A percentile compares a stretch with the other conserved stretches of the same genome.
These are phyloP conservation scores for Pleurotus giganteus DNA, from an alignment of 768 basidiomycete species.

Conservation along the genomic window DNA sequence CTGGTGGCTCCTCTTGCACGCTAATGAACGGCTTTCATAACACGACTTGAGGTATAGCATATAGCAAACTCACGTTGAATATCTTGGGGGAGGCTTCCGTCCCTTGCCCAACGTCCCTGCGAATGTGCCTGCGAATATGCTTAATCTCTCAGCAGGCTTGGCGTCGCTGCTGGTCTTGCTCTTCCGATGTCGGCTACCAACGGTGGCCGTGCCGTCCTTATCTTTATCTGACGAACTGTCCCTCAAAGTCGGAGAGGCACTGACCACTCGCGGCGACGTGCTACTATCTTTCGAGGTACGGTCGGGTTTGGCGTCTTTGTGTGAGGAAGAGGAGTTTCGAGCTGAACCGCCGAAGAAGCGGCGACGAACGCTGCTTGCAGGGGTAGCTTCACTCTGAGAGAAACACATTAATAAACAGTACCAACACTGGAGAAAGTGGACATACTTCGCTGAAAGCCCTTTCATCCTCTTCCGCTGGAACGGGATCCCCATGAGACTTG, in stretches of 20 bases:
- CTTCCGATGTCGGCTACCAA: conserved; percentile 31
- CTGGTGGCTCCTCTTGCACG: conserved; percentile 32
- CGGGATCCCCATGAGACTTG: conserved; percentile 31
- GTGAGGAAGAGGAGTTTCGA: conserved; percentile 35
- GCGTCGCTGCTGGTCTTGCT: conserved; percentile 51
- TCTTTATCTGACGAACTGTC: conserved; percentile 29
- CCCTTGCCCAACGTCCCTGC: conserved; percentile 58
- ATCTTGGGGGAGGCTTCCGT: conserved; percentile 81
- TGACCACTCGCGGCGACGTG: conserved; percentile 18
- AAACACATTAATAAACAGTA: neutral
- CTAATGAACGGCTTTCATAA: conserved; percentile 23
- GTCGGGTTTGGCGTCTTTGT: conserved; percentile 15
- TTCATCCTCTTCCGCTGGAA: conserved; percentile 47
- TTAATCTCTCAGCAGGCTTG: conserved; percentile 60
- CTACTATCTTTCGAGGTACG: conserved; percentile 5
- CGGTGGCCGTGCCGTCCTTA: conserved; percentile 25
- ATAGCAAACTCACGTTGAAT: conserved; percentile 49
- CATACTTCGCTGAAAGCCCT: conserved; percentile 69
- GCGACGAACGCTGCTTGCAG: conserved; percentile 40
- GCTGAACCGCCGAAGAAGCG: conserved; percentile 61
- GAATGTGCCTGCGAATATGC: conserved; percentile 77
- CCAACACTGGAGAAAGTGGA: conserved; percentile 11
- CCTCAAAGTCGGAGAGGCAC: conserved; percentile 24
- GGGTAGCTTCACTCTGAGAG: conserved; percentile 48
- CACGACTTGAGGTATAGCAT: neutral